These are phyloP conservation scores for Manihot esculenta DNA, from an alignment of 441 rosid species.

Conservation along the genomic window DNA sequence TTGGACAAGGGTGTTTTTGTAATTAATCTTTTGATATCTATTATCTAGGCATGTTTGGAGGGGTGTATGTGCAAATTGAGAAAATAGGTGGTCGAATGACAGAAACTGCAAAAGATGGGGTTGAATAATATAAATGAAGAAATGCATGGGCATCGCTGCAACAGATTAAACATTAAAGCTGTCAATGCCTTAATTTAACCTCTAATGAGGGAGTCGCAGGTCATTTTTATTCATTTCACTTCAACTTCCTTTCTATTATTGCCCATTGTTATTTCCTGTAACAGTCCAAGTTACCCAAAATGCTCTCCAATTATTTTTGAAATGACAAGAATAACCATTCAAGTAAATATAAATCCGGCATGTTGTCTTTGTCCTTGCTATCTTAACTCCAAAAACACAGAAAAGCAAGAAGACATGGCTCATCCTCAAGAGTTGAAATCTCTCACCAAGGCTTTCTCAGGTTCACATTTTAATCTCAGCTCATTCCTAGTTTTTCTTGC, in stretches of 20 bases:
- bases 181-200: not conserved
- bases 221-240: not conserved
- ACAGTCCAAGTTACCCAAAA: not conserved
- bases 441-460: conserved; percentile 66
- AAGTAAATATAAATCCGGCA: conserved; percentile 28
- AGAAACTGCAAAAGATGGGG: not conserved
- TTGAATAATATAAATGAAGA: not conserved
- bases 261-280: not conserved
- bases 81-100: not conserved
- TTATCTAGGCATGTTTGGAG: not conserved
- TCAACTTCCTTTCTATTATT: not conserved
- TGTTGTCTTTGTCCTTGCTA: not conserved
- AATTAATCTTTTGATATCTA: no score
- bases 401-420: conserved; percentile 40
- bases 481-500: not conserved
- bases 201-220: no score
- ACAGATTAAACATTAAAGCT: not conserved
- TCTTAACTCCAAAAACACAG: not conserved
- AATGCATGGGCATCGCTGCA: not conserved
- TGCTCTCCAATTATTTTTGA: not conserved
- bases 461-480: conserved; percentile 12
- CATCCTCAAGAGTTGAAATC: conserved; percentile 40
- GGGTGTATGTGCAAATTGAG: not conserved
- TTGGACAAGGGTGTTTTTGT: no score
- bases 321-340: conserved; percentile 37